These are phyloP conservation scores for Tetrapyrgos nigripes DNA, from an alignment of 1,284 basidiomycete genomes.

Conservation along the genomic window DNA sequence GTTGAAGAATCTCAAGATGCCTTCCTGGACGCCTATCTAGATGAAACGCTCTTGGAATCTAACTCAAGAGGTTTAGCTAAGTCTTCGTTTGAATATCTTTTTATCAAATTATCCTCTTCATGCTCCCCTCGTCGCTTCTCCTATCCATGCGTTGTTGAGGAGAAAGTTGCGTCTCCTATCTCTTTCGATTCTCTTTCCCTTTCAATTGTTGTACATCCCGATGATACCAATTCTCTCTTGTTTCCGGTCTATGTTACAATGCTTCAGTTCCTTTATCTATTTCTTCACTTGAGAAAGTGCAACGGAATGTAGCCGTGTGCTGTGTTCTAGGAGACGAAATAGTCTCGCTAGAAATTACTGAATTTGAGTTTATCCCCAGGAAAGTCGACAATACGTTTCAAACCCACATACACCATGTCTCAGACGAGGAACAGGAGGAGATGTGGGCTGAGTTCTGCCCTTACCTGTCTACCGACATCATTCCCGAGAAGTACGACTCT, in stretches of 20 bases:
- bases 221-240: not conserved
- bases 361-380: not conserved
- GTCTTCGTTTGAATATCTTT: constrained; percentile 13
- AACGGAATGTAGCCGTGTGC: not conserved
- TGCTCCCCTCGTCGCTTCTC: too few relatives aligned
- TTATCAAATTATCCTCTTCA: not conserved
- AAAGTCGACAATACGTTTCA: not conserved
- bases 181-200: not conserved
- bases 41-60: not conserved
- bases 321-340: not conserved
- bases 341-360: not conserved
- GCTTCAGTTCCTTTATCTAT: not conserved
- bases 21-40: not conserved
- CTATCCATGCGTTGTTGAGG: not conserved
- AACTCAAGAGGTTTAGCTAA: constrained; percentile 8
- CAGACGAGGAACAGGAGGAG: constrained; percentile 16
- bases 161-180: not conserved
- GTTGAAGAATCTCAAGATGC: not conserved
- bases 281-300: not conserved
- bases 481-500: constrained; percentile 10
- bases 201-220: not conserved
- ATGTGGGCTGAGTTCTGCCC: constrained; percentile 19
- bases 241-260: not conserved
- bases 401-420: not conserved
- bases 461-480: constrained; percentile 8